Evolutionary conservation across 805 yeast genomes (phyloP).

Genomic region (Metschnikowia lunata): DNA sequence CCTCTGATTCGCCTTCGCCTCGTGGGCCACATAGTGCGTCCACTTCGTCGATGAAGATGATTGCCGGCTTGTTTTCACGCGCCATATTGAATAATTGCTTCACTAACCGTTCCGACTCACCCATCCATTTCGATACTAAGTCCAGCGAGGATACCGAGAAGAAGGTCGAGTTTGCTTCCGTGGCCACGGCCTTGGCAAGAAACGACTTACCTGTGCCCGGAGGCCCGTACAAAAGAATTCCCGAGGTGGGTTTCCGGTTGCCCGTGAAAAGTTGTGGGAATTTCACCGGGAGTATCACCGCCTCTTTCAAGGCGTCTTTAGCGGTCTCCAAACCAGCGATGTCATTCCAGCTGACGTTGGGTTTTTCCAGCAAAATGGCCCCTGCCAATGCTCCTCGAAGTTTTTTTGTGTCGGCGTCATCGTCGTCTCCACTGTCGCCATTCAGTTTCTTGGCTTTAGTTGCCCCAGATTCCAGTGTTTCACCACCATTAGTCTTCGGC

Average conservation of each 20-base stretch:
- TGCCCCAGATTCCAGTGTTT: conserved; percentile 52
- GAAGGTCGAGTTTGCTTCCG: conserved; percentile 96
- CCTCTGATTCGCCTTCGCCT: conserved; percentile 97
- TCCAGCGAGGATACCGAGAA: conserved; percentile 96
- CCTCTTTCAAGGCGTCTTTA: conserved; percentile 94
- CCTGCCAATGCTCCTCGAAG: conserved; percentile 87
- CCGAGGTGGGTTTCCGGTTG: conserved; percentile 87
- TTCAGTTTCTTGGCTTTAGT: conserved; percentile 48
- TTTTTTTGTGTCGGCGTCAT: conserved; percentile 81
- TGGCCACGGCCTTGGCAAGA: conserved; percentile 96
- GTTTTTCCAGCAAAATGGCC: conserved; percentile 86
- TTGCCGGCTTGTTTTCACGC: conserved; percentile 90
- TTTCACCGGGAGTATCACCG: conserved; percentile 92
- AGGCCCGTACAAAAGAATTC: conserved; percentile 64
- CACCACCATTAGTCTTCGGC: conserved; percentile 44
- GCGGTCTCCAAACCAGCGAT: conserved; percentile 95
- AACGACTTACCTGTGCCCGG: conserved; percentile 99
- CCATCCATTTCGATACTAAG: conserved; percentile 98
- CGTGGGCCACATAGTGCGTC: conserved; percentile 97
- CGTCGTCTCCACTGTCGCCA: conserved; percentile 51
- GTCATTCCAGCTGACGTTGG: conserved; percentile 91
- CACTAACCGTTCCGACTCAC: conserved; percentile 93
- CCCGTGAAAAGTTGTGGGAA: conserved; percentile 96
- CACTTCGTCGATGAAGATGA: conserved; percentile 95
- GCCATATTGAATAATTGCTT: conserved; percentile 95